Conservation (phyloP, 495 filamentous ascomycete species). For the Xylaria grammica region DNA sequence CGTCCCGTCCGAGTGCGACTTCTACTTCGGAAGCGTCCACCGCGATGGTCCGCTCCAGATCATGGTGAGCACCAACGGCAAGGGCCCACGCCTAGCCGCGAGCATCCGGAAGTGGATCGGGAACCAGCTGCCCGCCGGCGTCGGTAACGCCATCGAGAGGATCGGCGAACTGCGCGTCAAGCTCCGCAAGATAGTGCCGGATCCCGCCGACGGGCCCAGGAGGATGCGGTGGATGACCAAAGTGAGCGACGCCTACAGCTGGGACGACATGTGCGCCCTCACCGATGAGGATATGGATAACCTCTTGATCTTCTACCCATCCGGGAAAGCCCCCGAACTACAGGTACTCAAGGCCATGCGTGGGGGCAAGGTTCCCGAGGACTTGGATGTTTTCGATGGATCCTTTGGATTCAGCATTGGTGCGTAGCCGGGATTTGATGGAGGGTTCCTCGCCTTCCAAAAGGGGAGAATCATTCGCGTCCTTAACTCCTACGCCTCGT, state of each 20-base stretch:
- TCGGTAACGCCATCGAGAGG: slow-evolving; percentile 81
- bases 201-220: slow-evolving; percentile 75
- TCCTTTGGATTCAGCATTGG: slow-evolving; percentile 65
- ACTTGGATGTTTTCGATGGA: slow-evolving; percentile 60
- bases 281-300: slow-evolving; percentile 82
- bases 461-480: not conserved
- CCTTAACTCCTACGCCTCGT: not conserved
- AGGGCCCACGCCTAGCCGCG: slow-evolving; percentile 89
- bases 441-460: not conserved
- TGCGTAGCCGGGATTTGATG: slow-evolving; percentile 32
- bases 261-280: slow-evolving; percentile 87
- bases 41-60: slow-evolving; percentile 94
- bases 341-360: slow-evolving; percentile 56
- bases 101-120: slow-evolving; percentile 86
- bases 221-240: slow-evolving; percentile 96
- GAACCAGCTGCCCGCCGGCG: slow-evolving; percentile 70
- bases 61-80: slow-evolving; percentile 98
- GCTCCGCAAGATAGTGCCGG: slow-evolving; percentile 77
- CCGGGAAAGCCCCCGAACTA: slow-evolving; percentile 53
- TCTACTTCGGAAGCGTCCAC: slow-evolving; percentile 96
- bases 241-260: slow-evolving; percentile 84
- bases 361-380: slow-evolving; percentile 49
- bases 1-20: slow-evolving; percentile 95
- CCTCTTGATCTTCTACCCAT: slow-evolving; percentile 71
- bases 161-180: slow-evolving; percentile 81